Evolutionary conservation across 306 rosid genomes (phyloP), one percentile per base, ranked within the genome.

Genomic region (Cucurbita ficifolia): DNA sequence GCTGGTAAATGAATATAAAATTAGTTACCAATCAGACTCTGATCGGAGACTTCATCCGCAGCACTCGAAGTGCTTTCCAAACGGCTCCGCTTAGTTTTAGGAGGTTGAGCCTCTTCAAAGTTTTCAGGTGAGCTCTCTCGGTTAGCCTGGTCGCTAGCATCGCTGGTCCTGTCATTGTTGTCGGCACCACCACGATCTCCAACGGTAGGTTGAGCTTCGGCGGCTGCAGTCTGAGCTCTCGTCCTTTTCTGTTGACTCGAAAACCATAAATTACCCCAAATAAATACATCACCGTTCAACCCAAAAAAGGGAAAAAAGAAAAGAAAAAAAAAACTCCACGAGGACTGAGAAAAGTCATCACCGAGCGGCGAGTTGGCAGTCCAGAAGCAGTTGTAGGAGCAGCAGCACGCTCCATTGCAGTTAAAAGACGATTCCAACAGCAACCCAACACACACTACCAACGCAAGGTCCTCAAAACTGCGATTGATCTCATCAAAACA

Each of bases 81-180:
- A 74, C 96, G 97, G 74, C 14, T 38, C 11, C 98, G 94, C 85
- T 90, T 94, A 17, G 86, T 42, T 79, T 62, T 84, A 3, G 80
- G 79, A 71, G 57, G 72, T 59, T 81, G 96, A 18, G 85, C 13
- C 70, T 86, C 94, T 33, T 84, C 89, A 50, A 75, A 82, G 65
- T 86, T 89, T 10, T 90, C 96, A 0, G 92, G 96, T 5, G 98
- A 94, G 56, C 95, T 86, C 82, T 90, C 94, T 45, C 92, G 85
- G 35, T 85, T 85, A 3, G 70, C 83, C 67, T 76, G 85, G 46
- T 83, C 86, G 64, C 85, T 84, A 21, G 80, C 81, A 17, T 85
- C 82, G 78, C 86, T 81, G 58, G 72, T 29, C 68, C 79, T 76
- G 12, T 60, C 78, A n/a, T n/a, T n/a, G 29, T 71, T 81, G 65